phyloP scores from a whole-genome alignment of 179 eudicot species.

The Silene vulgaris region DNA sequence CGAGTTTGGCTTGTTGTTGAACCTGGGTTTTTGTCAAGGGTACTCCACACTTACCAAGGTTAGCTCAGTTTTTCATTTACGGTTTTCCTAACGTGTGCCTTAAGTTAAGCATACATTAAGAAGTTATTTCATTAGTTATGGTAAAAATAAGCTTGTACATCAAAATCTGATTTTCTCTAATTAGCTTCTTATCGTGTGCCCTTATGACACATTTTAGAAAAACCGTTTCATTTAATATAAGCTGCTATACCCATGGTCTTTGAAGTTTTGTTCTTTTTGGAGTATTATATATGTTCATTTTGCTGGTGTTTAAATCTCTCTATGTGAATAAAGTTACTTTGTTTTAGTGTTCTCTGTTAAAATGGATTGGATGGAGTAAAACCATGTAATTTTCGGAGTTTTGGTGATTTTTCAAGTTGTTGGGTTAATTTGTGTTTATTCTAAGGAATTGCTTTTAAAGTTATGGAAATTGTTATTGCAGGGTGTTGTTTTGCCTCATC shows the following conservation, averaged over 20 bases:
- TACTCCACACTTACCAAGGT: constrained; percentile 21
- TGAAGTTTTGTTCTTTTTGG: neutral
- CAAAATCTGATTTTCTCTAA: too few species aligned
- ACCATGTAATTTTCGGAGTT: neutral
- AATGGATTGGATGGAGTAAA: too few species aligned
- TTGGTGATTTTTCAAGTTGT: neutral
- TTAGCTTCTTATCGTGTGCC: too few species aligned
- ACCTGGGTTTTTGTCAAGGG: constrained; percentile 16
- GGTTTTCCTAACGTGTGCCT: too few species aligned
- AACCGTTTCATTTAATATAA: too few species aligned
- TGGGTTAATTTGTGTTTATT: constrained; percentile 4
- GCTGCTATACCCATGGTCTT: neutral
- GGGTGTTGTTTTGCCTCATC: constrained; percentile 22
- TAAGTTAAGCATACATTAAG: too few species aligned
- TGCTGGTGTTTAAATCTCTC: neutral
- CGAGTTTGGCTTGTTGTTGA: neutral
- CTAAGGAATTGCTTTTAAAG: constrained; percentile 16
- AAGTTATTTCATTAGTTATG: too few species aligned
- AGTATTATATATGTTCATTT: neutral
- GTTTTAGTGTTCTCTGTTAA: neutral
- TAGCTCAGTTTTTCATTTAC: constrained; percentile 13
- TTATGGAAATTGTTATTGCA: constrained; percentile 24
- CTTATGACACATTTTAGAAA: too few species aligned
- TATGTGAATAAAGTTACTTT: constrained; percentile 8
- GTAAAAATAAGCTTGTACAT: too few species aligned